Evolutionary conservation across 108 stramenopile genomes (phyloP).

Genomic region (Nannochloropsis gaditana): DNA sequence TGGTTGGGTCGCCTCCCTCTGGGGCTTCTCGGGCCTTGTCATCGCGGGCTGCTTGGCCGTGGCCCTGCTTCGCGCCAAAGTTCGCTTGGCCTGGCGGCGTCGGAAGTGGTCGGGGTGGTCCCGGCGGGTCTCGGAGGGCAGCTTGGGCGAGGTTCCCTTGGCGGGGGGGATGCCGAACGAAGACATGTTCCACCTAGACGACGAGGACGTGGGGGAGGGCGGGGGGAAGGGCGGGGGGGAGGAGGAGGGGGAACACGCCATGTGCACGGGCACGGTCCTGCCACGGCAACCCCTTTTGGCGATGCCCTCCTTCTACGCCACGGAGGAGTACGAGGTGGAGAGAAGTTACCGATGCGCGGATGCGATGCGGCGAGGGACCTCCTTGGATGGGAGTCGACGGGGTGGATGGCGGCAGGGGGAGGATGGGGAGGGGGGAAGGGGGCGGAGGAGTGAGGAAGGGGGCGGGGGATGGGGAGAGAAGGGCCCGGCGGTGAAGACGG

Average conservation of each 20-base stretch:
- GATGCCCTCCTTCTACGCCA: conserved; percentile 6
- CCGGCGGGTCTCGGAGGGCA: background rate
- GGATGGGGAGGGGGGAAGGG: too few species aligned
- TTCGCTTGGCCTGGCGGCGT: background rate
- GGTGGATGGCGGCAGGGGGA: background rate
- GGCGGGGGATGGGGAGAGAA: too few species aligned
- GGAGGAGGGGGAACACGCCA: background rate
- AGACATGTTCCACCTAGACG: background rate
- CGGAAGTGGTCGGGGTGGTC: background rate
- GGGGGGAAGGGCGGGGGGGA: background rate
- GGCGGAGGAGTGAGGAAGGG: too few species aligned
- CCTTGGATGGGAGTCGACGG: background rate
- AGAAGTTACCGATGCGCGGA: background rate
- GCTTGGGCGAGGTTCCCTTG: background rate
- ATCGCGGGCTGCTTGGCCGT: background rate
- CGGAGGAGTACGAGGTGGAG: conserved; percentile 1
- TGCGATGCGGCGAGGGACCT: background rate
- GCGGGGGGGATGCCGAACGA: background rate
- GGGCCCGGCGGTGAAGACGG: too few species aligned
- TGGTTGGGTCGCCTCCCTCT: background rate
- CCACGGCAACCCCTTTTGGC: background rate
- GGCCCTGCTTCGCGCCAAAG: background rate
- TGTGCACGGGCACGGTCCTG: background rate
- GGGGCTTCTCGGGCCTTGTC: background rate
- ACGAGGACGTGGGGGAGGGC: conserved; percentile 1